Evolutionary conservation across 129 eudicot species (phyloP).

Genomic region (Helianthus annuus): DNA sequence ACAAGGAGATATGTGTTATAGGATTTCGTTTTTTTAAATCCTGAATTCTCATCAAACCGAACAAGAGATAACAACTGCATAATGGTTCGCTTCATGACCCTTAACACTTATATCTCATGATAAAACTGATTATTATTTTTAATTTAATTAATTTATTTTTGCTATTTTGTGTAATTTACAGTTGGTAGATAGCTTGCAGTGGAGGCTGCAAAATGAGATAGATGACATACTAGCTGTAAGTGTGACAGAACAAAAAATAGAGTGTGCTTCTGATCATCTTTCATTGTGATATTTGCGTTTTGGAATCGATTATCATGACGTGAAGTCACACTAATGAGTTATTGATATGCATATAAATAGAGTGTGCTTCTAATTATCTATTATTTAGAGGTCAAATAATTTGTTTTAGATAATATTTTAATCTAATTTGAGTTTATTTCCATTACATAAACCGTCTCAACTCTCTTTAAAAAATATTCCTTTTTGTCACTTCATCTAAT

Average conservation of each 20-base stretch:
- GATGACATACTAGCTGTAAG: slow-evolving; percentile 72
- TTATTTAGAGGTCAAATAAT: too few relatives aligned
- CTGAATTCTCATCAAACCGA: slow-evolving; percentile 53
- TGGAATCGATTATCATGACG: neutral
- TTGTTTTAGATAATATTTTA: too few relatives aligned
- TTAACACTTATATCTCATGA: too few relatives aligned
- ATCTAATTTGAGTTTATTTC: too few relatives aligned
- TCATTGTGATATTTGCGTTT: neutral
- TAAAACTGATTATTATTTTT: too few relatives aligned
- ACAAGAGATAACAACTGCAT: slow-evolving; percentile 70
- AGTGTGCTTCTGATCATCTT: too few relatives aligned
- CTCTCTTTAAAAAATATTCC: too few relatives aligned
- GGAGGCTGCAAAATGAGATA: slow-evolving; percentile 71
- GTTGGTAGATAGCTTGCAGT: slow-evolving; percentile 4
- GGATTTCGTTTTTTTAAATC: slow-evolving; percentile 23
- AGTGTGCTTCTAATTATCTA: too few relatives aligned
- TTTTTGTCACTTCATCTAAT: neutral
- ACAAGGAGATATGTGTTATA: too few relatives aligned
- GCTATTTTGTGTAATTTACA: too few relatives aligned
- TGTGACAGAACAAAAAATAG: neutral
- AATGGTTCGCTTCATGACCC: neutral
- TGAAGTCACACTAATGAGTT: neutral
- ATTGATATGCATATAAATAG: neutral
- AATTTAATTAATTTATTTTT: too few relatives aligned
- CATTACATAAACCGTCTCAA: too few relatives aligned